Evolutionary conservation across 139 green algal genomes (phyloP), one percentile per base, ranked within the genome.

Genomic region (Coelastrella sp.): DNA sequence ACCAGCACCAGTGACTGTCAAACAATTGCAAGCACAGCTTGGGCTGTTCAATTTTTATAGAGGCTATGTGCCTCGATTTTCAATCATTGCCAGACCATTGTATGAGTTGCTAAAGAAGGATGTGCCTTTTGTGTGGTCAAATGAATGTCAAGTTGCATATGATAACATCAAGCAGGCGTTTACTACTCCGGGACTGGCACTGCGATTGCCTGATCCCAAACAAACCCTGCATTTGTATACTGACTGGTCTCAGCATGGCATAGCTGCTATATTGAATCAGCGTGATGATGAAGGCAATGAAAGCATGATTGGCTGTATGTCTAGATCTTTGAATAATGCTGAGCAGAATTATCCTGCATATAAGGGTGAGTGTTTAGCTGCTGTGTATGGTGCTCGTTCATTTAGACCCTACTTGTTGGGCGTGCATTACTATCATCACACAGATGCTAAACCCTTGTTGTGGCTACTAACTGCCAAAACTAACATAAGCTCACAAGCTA

Each of bases 31-130:
- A 3, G 57, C 25, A 13, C 76, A 83, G 5, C 30, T 92, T 30
- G 85, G 88, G 3, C 30, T 91, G 11, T 34, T 85, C 15, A 67
- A 53, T 9, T 91, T 89, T 59, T 91, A 89, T 48, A 41, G 87
- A 1, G 72, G 66, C 25, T 90, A 87, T 38, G 60, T 91, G 3
- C 78, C 78, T 4, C 43, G 62, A 25, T 89, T 59, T 57, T 85
- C 79, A 71, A 53, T 2, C 0, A 79, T 90, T 19, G 59, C 45
- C 2, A 21, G 43, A 6, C 87, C 87, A 13, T 67, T 93, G 5
- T 85, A 77, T 41, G 50, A 32, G 2, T 19, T 93, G 60, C 59
- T 82, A 13, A 78, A 64, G 2, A 87, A 89, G 37, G 30, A 81
- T 41, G n/a, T 23, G 1, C 27, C 9, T 5, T 90, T 71, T 50